Evolutionary conservation across 2,329 filamentous ascomycete species (phyloP).

Genomic region (Apiospora koreana): DNA sequence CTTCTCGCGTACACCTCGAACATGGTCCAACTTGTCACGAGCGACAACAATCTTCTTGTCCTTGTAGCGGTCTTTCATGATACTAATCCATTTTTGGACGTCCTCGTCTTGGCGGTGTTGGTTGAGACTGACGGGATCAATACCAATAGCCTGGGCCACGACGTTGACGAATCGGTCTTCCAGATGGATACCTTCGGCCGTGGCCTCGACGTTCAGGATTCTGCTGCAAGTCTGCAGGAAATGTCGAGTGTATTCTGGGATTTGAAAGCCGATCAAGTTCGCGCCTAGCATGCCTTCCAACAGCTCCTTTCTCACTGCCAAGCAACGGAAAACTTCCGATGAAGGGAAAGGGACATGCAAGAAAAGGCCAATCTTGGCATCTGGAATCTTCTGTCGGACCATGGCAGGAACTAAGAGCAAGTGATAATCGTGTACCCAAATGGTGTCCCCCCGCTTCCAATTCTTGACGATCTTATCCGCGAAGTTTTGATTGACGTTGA

Average conservation of each 20-base stretch:
- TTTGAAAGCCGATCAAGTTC: conserved; percentile 92
- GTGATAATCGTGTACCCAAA: conserved; percentile 97
- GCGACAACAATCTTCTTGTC: conserved; percentile 91
- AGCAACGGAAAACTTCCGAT: conserved; percentile 91
- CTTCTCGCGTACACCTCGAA: conserved; percentile 92
- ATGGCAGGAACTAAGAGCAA: conserved; percentile 85
- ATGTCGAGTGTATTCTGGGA: conserved; percentile 88
- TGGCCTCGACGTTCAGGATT: conserved; percentile 87
- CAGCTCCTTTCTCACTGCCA: conserved; percentile 83
- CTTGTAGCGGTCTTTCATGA: conserved; percentile 80
- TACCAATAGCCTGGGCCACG: conserved; percentile 82
- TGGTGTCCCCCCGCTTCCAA: conserved; percentile 89
- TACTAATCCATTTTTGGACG: conserved; percentile 76
- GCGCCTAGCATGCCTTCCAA: conserved; percentile 91
- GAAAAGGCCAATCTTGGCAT: conserved; percentile 96
- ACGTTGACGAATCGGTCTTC: conserved; percentile 95
- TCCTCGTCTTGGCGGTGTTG: conserved; percentile 70
- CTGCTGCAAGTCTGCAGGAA: conserved; percentile 96
- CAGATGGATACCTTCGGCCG: conserved; percentile 82
- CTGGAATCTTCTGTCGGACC: conserved; percentile 85
- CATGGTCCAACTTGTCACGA: conserved; percentile 89
- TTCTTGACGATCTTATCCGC: conserved; percentile 86
- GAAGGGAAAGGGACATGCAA: conserved; percentile 94
- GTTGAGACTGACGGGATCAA: conserved; percentile 77
- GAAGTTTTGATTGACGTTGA: conserved; percentile 89